Evolutionary conservation across 2,329 filamentous ascomycete species (phyloP), one percentile per base, ranked within the genome.

Genomic region (Penicillium italicum): DNA sequence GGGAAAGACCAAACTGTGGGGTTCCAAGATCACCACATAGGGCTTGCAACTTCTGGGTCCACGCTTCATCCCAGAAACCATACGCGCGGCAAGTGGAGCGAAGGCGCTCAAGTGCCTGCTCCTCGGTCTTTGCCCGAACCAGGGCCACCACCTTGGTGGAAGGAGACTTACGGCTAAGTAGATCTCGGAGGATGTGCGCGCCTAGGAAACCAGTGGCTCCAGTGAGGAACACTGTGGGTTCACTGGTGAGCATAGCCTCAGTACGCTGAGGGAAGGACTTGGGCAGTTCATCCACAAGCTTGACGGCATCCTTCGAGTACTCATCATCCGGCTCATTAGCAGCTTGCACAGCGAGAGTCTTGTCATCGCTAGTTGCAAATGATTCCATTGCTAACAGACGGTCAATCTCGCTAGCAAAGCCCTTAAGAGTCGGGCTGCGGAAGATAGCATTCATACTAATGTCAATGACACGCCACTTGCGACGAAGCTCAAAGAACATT

Each of bases 181-280:
- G 74, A 53, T 96, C 90, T 53, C 82, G 82, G 31, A 95, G 77
- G 11, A 97, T 78, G 67, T 91, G 95, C 0, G 89, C 83, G 28
- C 92, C 92, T 20, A 97, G 75, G 78, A 97, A 97, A 2, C 92
- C 92, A 5, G 92, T 97, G 4, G 90, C 91, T 41, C 93, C 91
- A 3, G 92, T 97, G 5, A 97, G 76, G 72, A 97, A 89, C 11
- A 94, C 80, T 0, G 87, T 91, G 3, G 79, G 74, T 36, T 69
- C 69, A 8, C 62, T 62, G 28, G 68, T 59, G 14, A 74, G 67
- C 33, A 77, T 65, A 38, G 60, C 66, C 44, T 58, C 76, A 56
- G 55, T 73, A 58, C 59, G 72, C 1, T 61, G 55, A 31, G 69
- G 66, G 62, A 76, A 79, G 14, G 63, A 67, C 36, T 62, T 60